A percentile compares a stretch with the other conserved stretches of the same genome.
phyloP scores from a whole-genome alignment of 1,139 yeast genomes.

The Nematodospora anomalae region DNA sequence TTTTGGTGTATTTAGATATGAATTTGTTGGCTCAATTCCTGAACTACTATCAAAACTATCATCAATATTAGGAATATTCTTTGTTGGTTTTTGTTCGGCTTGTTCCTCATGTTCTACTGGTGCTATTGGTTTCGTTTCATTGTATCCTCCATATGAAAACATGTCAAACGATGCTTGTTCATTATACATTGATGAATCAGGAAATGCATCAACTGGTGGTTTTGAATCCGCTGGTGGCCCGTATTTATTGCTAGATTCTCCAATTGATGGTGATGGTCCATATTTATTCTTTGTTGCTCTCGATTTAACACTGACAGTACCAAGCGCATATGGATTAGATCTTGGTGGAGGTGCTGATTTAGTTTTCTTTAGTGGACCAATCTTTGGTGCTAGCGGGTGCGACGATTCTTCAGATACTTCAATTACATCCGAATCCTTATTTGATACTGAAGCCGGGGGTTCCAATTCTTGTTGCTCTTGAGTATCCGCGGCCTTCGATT shows the following conservation, averaged over 20 bases:
- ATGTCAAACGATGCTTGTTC: conserved; percentile 29
- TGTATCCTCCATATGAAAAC: conserved; percentile 32
- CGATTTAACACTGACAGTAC: conserved; percentile 18
- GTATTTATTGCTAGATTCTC: conserved; percentile 13
- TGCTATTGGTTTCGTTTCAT: conserved; percentile 7
- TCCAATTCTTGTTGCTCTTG: conserved; percentile 1
- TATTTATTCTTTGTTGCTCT: conserved; percentile 24
- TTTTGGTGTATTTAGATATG: conserved; percentile 18
- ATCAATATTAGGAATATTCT: conserved; percentile 23
- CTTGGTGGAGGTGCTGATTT: conserved; percentile 16
- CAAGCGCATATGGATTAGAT: conserved; percentile 46
- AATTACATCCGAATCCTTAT: background rate
- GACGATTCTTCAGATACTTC: conserved; percentile 5
- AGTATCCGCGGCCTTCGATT: conserved; percentile 3
- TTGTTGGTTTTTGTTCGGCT: conserved; percentile 6
- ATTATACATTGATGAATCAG: conserved; percentile 10
- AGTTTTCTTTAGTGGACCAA: conserved; percentile 1
- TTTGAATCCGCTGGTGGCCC: conserved; percentile 8
- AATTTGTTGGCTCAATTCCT: conserved; percentile 13
- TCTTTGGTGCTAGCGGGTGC: conserved; percentile 10
- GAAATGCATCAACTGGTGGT: background rate
- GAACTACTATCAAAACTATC: conserved; percentile 28
- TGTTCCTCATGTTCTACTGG: conserved; percentile 7
- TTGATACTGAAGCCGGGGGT: conserved; percentile 3
- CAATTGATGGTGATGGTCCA: conserved; percentile 31